Conservation (phyloP, 108 stramenopile genomes). For the Skeletonema marinoi region DNA sequence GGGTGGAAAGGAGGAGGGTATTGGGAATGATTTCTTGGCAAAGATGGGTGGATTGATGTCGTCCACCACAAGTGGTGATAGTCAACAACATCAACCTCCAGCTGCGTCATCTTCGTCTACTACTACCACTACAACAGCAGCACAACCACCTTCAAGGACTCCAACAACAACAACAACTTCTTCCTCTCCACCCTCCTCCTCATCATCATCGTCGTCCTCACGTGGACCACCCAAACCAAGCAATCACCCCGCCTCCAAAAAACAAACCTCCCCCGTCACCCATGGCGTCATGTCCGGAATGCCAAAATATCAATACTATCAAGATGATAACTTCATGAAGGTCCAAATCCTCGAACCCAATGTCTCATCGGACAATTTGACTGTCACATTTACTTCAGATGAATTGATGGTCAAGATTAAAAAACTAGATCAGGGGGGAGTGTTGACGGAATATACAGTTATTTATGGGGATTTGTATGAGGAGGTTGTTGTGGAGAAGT, state of each 20-base stretch:
- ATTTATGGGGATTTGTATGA: conserved; percentile 82
- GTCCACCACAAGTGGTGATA: no score
- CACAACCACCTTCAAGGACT: background rate
- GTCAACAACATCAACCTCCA: background rate
- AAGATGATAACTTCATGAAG: conserved; percentile 79
- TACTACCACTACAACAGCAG: background rate
- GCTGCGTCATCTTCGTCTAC: conserved; percentile 4
- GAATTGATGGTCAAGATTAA: conserved; percentile 63
- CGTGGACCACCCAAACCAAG: conserved; percentile 3
- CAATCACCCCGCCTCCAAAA: conserved; percentile 7
- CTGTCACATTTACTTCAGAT: conserved; percentile 64
- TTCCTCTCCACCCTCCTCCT: background rate
- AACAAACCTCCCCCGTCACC: conserved; percentile 6
- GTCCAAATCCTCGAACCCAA: conserved; percentile 84
- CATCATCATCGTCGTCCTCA: background rate
- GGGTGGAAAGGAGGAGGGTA: background rate
- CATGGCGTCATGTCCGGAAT: conserved; percentile 32
- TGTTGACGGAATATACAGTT: conserved; percentile 59
- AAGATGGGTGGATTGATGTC: background rate
- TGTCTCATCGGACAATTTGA: conserved; percentile 57
- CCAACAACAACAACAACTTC: background rate
- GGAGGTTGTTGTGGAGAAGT: conserved; percentile 61
- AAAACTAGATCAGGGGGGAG: conserved; percentile 36
- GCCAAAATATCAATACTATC: conserved; percentile 95
- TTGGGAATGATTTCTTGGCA: conserved; percentile 3